phyloP scores from a whole-genome alignment of 805 yeast species.

The Candida dajiaensis region DNA sequence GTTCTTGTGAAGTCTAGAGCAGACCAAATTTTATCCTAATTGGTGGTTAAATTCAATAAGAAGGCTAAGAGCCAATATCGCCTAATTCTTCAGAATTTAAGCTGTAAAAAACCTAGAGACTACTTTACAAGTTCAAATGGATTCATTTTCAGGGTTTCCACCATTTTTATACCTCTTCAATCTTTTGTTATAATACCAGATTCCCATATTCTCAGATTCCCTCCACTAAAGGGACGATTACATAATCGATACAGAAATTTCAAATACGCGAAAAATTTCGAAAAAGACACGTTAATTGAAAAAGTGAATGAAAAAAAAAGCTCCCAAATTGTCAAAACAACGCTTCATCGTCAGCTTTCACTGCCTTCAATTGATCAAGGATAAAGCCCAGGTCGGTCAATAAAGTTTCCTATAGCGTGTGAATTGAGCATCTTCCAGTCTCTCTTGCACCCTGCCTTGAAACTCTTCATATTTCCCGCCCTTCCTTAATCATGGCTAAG shows the following conservation, averaged over 20 bases:
- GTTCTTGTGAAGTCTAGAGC: too few species aligned
- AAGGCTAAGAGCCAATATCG: too few species aligned
- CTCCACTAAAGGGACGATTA: not conserved
- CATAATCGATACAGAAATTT: not conserved
- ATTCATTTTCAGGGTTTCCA: too few species aligned
- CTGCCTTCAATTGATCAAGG: not conserved
- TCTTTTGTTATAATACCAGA: too few species aligned
- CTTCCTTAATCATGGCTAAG: not conserved
- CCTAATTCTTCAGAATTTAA: too few species aligned
- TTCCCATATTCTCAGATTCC: too few species aligned
- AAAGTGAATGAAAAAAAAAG: not conserved
- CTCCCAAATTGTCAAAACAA: not conserved
- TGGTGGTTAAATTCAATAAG: too few species aligned
- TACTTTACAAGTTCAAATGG: too few species aligned
- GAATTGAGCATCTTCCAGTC: not conserved
- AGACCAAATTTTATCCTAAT: too few species aligned
- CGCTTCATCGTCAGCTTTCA: not conserved
- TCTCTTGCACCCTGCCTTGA: not conserved
- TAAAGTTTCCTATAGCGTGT: not conserved
- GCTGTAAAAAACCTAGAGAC: too few species aligned
- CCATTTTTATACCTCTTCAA: too few species aligned
- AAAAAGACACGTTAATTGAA: not conserved
- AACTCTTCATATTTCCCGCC: not conserved
- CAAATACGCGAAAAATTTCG: not conserved
- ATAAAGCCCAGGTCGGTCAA: not conserved